Evolutionary conservation across 129 eudicot species (phyloP).

Genomic region (Oenanthe sinensis): DNA sequence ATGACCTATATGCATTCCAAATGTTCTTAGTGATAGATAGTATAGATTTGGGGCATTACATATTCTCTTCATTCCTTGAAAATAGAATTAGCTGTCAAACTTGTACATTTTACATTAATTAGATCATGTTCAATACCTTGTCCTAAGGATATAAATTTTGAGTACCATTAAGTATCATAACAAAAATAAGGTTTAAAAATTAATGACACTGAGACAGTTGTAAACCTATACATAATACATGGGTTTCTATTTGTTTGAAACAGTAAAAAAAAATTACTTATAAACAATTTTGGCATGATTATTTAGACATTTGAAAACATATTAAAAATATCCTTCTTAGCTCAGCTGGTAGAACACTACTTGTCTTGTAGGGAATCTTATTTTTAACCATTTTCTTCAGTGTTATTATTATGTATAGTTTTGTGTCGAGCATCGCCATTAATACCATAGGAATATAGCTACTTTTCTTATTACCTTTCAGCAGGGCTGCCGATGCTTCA

Average conservation of each 20-base stretch:
- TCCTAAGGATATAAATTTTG: background rate
- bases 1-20: background rate
- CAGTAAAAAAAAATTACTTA: background rate
- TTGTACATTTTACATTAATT: background rate
- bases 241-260: background rate
- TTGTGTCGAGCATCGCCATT: no score
- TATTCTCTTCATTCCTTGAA: background rate
- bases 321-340: background rate
- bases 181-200: background rate
- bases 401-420: background rate
- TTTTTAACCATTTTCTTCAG: background rate
- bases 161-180: background rate
- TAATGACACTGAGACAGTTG: background rate
- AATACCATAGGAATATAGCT: background rate
- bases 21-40: background rate
- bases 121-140: background rate
- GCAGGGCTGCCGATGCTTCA: conserved; percentile 67
- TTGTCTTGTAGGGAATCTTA: background rate
- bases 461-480: conserved; percentile 41
- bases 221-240: background rate
- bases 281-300: background rate
- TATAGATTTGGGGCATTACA: background rate
- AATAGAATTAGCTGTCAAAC: background rate
- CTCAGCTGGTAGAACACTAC: background rate
- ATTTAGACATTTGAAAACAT: background rate